Percentiles rank a stretch among this genome's conserved stretches.
These are phyloP conservation scores for Haberlea rhodopensis DNA, from an alignment of 257 asterid genomes.

Conservation along the genomic window DNA sequence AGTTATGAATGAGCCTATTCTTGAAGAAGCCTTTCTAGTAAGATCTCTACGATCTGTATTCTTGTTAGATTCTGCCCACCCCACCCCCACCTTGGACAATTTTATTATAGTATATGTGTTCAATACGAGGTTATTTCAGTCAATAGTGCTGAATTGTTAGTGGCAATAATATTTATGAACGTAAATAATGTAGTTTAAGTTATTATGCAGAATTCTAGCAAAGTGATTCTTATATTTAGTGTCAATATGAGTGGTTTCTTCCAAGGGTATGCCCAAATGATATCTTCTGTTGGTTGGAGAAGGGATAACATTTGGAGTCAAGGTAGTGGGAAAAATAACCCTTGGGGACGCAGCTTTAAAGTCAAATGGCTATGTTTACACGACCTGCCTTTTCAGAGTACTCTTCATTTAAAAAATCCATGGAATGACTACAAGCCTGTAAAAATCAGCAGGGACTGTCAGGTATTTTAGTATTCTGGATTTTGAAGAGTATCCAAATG, in stretches of 20 bases:
- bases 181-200: conserved; percentile 41
- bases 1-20: conserved; percentile 94
- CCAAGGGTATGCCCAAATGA: conserved; percentile 99
- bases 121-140: conserved; percentile 14
- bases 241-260: conserved; percentile 97
- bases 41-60: conserved; percentile 38
- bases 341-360: conserved; percentile 90
- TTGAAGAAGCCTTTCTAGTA: conserved; percentile 94
- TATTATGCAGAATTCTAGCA: conserved; percentile 84
- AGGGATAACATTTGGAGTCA: conserved; percentile 80
- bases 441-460: conserved; percentile 96
- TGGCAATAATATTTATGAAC: conserved; percentile 24
- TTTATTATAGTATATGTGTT: conserved; percentile 32
- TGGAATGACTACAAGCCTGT: conserved; percentile 88
- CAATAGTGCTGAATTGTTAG: conserved; percentile 24
- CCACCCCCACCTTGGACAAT: conserved; percentile 30
- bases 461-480: conserved; percentile 49
- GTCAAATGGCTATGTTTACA: conserved; percentile 79
- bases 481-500: conserved; percentile 23
- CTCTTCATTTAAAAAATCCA: conserved; percentile 92
- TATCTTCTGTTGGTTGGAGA: conserved; percentile 83
- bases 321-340: conserved; percentile 68
- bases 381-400: conserved; percentile 80
- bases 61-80: conserved; percentile 44
- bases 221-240: conserved; percentile 93